These are phyloP conservation scores for Epichloe amarillans DNA, from an alignment of 2,329 filamentous ascomycete genomes.

Conservation along the genomic window DNA sequence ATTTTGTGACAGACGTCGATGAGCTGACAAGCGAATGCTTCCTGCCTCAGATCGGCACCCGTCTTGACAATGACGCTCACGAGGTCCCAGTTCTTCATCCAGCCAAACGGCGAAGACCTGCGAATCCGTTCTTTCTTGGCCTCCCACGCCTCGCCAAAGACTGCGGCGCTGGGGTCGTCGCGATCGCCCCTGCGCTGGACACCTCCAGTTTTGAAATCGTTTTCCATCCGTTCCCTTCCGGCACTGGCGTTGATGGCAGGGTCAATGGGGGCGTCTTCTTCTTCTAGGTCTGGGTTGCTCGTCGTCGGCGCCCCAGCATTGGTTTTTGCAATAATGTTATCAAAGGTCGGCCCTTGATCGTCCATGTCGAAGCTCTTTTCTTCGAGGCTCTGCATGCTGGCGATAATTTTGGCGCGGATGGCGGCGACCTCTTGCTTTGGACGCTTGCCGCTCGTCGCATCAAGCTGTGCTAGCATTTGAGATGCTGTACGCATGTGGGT, in stretches of 20 bases:
- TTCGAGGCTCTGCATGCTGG: constrained; percentile 78
- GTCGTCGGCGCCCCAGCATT: constrained; percentile 32
- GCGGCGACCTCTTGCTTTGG: constrained; percentile 70
- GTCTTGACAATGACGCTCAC: constrained; percentile 83
- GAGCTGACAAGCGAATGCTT: constrained; percentile 76
- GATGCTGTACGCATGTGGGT: constrained; percentile 81
- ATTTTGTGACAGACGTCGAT: constrained; percentile 73
- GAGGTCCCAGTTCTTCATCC: constrained; percentile 84
- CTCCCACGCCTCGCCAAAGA: constrained; percentile 78
- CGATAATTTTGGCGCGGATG: constrained; percentile 76
- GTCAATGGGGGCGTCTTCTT: constrained; percentile 39
- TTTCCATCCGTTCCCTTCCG: constrained; percentile 75
- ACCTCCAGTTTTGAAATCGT: constrained; percentile 75
- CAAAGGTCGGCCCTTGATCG: constrained; percentile 63
- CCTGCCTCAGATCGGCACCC: constrained; percentile 67
- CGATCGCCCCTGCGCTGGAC: constrained; percentile 70
- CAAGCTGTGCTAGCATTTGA: constrained; percentile 75
- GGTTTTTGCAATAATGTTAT: constrained; percentile 67
- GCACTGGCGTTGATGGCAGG: constrained; percentile 52
- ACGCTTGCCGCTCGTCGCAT: constrained; percentile 66
- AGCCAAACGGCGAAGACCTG: constrained; percentile 71
- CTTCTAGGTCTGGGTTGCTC: constrained; percentile 38
- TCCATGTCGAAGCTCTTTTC: constrained; percentile 73
- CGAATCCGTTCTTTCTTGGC: constrained; percentile 74
- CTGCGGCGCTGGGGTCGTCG: constrained; percentile 73